Evolutionary conservation across 108 stramenopile species (phyloP).

Genomic region (Cyclotella choctawhatcheeana): DNA sequence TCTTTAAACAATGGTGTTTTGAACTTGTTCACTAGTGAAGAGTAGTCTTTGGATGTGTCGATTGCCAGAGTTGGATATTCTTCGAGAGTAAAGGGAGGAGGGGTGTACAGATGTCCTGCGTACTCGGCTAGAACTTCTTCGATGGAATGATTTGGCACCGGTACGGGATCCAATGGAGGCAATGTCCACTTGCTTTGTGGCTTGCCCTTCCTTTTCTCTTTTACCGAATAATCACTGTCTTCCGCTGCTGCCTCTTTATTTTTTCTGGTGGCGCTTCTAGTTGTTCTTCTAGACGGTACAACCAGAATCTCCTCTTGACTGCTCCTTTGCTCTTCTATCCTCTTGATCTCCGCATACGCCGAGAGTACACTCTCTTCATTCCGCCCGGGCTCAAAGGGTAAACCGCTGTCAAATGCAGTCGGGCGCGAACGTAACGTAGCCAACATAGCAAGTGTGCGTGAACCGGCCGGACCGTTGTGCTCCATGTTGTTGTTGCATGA

Average conservation of each 20-base stretch:
- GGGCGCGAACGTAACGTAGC: not conserved
- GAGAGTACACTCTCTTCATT: conserved; percentile 4
- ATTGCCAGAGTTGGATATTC: conserved; percentile 3
- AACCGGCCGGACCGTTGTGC: conserved; percentile 19
- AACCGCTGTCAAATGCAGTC: not conserved
- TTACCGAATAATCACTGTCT: not conserved
- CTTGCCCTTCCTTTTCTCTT: not conserved
- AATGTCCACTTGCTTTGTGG: conserved; percentile 3
- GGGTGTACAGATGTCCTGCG: not conserved
- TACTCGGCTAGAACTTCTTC: conserved; percentile 1
- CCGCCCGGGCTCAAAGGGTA: not conserved
- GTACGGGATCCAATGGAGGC: conserved; percentile 10
- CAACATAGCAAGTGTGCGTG: conserved; percentile 27
- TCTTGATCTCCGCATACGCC: conserved; percentile 2
- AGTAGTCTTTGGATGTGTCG: conserved; percentile 9
- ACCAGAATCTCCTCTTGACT: no score
- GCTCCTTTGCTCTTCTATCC: not conserved
- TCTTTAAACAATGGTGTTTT: conserved; percentile 33
- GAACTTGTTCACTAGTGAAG: not conserved
- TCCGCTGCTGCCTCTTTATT: not conserved
- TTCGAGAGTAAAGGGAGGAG: not conserved
- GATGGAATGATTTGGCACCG: not conserved
- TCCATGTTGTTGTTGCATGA: conserved; percentile 26
- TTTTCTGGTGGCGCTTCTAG: not conserved
- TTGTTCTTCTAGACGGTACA: no score